A percentile compares a stretch with the other conserved stretches of the same genome.
Conservation (phyloP, 176 grass and related monocot species). For the Saccharum officinarum region DNA sequence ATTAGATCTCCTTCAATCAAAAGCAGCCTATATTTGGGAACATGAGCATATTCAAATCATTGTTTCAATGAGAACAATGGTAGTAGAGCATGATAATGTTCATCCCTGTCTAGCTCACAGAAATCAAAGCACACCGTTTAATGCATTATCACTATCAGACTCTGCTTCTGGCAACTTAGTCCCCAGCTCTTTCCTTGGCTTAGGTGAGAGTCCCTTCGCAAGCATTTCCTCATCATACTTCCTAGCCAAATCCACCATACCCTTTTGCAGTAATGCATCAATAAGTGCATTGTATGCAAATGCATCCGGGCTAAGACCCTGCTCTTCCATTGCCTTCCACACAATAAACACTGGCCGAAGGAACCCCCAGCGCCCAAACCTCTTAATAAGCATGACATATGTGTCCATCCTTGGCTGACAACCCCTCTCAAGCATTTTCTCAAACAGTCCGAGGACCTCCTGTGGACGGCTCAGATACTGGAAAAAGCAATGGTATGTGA, state of each 20-base stretch:
- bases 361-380: conserved; percentile 93
- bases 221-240: conserved; percentile 91
- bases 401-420: conserved; percentile 86
- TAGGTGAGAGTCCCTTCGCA: conserved; percentile 69
- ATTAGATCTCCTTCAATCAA: neutral
- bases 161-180: conserved; percentile 41
- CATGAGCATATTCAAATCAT: neutral
- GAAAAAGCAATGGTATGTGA: conserved; percentile 95
- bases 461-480: conserved; percentile 71
- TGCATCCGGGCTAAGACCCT: conserved; percentile 74
- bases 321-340: conserved; percentile 77
- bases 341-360: conserved; percentile 69
- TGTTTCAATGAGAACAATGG: neutral
- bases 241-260: conserved; percentile 84
- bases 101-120: neutral
- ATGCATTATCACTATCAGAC: conserved; percentile 42
- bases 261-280: conserved; percentile 77
- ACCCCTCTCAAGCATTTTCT: conserved; percentile 70
- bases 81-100: neutral
- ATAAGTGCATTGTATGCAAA: conserved; percentile 87
- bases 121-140: conserved; percentile 46
- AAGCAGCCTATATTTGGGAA: neutral
- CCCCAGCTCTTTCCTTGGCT: conserved; percentile 67
- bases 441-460: conserved; percentile 82
- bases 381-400: conserved; percentile 94